These are phyloP conservation scores for Botrytis sinoallii DNA, from an alignment of 2,329 filamentous ascomycete genomes.

Conservation along the genomic window DNA sequence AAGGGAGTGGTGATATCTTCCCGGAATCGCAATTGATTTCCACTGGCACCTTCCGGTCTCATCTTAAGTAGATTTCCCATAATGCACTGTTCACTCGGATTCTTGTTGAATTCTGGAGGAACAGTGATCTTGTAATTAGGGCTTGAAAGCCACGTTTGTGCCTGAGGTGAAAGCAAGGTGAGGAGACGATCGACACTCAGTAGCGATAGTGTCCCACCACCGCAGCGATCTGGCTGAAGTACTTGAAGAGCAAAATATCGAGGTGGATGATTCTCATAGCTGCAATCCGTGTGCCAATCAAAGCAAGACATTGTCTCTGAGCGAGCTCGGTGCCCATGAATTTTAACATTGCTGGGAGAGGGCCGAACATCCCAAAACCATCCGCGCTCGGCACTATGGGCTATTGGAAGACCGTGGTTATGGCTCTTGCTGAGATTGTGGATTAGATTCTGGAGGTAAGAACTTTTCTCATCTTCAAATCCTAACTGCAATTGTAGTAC, in stretches of 20 bases:
- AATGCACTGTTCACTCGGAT: slow-evolving; percentile 25
- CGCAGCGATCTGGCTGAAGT: slow-evolving; percentile 28
- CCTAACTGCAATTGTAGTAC: slow-evolving; percentile 27
- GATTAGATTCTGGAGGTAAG: slow-evolving; percentile 29
- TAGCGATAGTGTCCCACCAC: slow-evolving; percentile 28
- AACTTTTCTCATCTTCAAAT: slow-evolving; percentile 27
- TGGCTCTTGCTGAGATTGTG: slow-evolving; percentile 8
- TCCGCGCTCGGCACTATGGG: slow-evolving; percentile 31
- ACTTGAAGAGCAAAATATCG: slow-evolving; percentile 36
- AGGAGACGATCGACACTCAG: slow-evolving; percentile 27
- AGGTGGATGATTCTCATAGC: slow-evolving; percentile 32
- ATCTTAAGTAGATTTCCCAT: slow-evolving; percentile 18
- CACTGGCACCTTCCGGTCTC: neutral
- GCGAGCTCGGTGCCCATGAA: slow-evolving; percentile 23
- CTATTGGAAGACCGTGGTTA: slow-evolving; percentile 28
- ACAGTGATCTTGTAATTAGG: slow-evolving; percentile 32
- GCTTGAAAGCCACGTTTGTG: slow-evolving; percentile 23
- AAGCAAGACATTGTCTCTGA: slow-evolving; percentile 30
- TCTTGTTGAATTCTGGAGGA: slow-evolving; percentile 39
- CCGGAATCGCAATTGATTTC: slow-evolving; percentile 16
- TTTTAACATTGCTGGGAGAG: slow-evolving; percentile 27
- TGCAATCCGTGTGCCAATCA: slow-evolving; percentile 38
- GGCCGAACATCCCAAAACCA: slow-evolving; percentile 37
- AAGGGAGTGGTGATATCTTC: slow-evolving; percentile 36
- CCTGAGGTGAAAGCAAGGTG: slow-evolving; percentile 21